Conservation (phyloP, 192 early-diverging fungal species). For the Umbelopsis sp. region DNA sequence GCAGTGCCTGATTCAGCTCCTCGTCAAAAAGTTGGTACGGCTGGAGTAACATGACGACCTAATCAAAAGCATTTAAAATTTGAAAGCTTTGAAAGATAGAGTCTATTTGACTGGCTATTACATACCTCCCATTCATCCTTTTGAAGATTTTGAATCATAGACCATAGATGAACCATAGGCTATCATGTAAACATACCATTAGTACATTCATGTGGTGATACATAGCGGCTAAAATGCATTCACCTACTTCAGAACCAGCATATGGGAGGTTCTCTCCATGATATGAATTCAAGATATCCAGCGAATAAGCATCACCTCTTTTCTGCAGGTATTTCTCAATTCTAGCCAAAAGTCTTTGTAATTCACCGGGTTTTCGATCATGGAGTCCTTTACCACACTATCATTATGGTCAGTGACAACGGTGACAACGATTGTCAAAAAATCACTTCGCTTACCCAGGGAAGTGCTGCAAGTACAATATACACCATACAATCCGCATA, state of each 20-base stretch:
- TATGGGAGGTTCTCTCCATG: conserved; percentile 5
- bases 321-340: conserved; percentile 54
- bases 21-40: conserved; percentile 50
- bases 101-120: no score
- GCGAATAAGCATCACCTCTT: conserved; percentile 22
- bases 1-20: conserved; percentile 45
- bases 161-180: conserved; percentile 42
- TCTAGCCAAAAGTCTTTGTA: conserved; percentile 46
- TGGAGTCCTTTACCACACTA: conserved; percentile 50
- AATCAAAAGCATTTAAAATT: background rate
- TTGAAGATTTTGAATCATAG: conserved; percentile 45
- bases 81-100: background rate
- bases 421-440: background rate
- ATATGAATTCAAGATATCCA: conserved; percentile 22
- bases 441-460: conserved; percentile 58
- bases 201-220: background rate
- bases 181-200: conserved; percentile 6
- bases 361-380: conserved; percentile 51
- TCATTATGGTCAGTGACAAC: background rate
- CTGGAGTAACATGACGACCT: conserved; percentile 49
- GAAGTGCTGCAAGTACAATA: conserved; percentile 76
- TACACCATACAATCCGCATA: conserved; percentile 73
- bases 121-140: conserved; percentile 41
- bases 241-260: conserved; percentile 18
- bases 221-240: background rate